These are phyloP conservation scores for Phalaenopsis hybrid DNA, from an alignment of 116 monocot genomes.

Conservation along the genomic window DNA sequence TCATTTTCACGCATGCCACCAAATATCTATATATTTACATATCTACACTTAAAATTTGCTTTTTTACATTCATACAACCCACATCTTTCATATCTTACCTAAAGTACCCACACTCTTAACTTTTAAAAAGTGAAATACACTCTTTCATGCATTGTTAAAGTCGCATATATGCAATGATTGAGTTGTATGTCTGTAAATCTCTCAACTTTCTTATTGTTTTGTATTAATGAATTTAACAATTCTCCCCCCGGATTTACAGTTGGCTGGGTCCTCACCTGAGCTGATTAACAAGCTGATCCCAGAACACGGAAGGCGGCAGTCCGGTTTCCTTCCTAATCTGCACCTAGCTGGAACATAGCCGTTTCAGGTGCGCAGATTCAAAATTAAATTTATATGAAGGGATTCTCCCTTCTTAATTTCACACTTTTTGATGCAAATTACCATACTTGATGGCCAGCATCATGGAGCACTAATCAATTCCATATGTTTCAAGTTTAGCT, in stretches of 20 bases:
- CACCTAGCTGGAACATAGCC: slow-evolving; percentile 16
- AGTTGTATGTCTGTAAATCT: no score
- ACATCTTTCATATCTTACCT: no score
- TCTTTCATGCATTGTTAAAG: no score
- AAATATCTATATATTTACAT: no score
- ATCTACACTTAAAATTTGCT: no score
- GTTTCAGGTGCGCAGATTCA: neutral
- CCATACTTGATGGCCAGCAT: neutral
- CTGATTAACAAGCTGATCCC: slow-evolving; percentile 48
- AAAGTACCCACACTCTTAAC: no score
- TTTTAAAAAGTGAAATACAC: no score
- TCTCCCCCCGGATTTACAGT: slow-evolving; percentile 12
- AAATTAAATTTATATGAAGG: neutral
- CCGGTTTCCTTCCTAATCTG: slow-evolving; percentile 13
- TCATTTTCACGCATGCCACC: no score
- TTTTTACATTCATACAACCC: no score
- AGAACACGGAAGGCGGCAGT: slow-evolving; percentile 31
- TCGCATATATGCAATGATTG: no score
- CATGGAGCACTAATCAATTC: neutral
- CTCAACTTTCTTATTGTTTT: no score
- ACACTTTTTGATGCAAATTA: neutral
- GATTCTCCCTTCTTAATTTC: neutral
- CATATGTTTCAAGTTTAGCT: neutral
- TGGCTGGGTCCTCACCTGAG: slow-evolving; percentile 30
- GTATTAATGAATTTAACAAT: no score